Evolutionary conservation across 768 basidiomycete species (phyloP).

Genomic region (Aureoboletus auriporus): DNA sequence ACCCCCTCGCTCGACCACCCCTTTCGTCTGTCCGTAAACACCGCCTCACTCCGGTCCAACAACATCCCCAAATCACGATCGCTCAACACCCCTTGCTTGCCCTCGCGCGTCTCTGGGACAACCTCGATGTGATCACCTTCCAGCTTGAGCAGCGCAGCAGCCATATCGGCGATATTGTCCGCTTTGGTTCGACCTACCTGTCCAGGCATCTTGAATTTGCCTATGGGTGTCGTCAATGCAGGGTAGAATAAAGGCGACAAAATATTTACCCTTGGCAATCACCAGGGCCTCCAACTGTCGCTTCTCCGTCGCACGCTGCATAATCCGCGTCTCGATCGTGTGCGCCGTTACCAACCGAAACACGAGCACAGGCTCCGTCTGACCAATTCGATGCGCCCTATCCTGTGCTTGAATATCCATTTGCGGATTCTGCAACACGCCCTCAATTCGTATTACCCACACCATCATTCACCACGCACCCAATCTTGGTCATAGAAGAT

Average conservation of each 20-base stretch:
- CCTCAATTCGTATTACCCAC: neutral
- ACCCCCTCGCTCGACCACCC: conserved; percentile 61
- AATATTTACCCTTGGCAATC: conserved; percentile 74
- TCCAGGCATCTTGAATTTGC: conserved; percentile 80
- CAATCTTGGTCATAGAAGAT: conserved; percentile 22
- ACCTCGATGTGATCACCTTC: conserved; percentile 91
- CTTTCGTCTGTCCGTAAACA: conserved; percentile 63
- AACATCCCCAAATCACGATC: conserved; percentile 78
- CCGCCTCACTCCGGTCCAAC: conserved; percentile 73
- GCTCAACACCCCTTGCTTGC: conserved; percentile 69
- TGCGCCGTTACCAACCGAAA: conserved; percentile 84
- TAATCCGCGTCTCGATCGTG: conserved; percentile 89
- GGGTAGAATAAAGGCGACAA: neutral
- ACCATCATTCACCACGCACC: conserved; percentile 14
- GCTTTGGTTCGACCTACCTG: conserved; percentile 48
- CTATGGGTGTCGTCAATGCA: conserved; percentile 28
- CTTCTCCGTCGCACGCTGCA: conserved; percentile 84
- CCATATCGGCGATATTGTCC: conserved; percentile 77
- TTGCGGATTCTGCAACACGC: conserved; percentile 69
- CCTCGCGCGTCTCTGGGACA: conserved; percentile 63
- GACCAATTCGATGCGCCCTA: conserved; percentile 93
- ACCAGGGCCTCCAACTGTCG: conserved; percentile 91
- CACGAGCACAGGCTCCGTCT: conserved; percentile 85
- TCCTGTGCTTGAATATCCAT: conserved; percentile 97
- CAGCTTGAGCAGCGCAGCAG: conserved; percentile 67